phyloP scores from a whole-genome alignment of 257 asterid genomes.

The Echium plantagineum region DNA sequence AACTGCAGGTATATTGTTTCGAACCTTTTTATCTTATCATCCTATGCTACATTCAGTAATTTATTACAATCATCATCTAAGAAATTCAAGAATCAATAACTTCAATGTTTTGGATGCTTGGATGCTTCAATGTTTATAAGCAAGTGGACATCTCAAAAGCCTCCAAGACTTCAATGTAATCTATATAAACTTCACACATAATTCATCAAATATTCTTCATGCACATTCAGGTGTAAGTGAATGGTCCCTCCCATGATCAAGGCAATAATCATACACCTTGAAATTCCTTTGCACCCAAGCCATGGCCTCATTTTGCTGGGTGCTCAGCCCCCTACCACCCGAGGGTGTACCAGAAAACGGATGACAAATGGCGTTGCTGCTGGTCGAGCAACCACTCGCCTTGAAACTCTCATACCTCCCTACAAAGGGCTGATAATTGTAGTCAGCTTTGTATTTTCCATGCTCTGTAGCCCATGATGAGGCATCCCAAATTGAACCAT shows the following conservation, averaged over 20 bases:
- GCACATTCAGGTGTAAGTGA: slow-evolving; percentile 62
- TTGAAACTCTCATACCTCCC: slow-evolving; percentile 62
- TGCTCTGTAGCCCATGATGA: slow-evolving; percentile 87
- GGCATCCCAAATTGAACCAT: slow-evolving; percentile 91
- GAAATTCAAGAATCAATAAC: slow-evolving; percentile 3
- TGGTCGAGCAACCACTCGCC: slow-evolving; percentile 35
- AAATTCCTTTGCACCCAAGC: slow-evolving; percentile 46
- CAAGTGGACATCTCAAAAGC: slow-evolving; percentile 29
- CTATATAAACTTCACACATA: not conserved
- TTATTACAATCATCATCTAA: not conserved
- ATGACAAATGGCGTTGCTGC: slow-evolving; percentile 26
- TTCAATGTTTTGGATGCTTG: slow-evolving; percentile 22
- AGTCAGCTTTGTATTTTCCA: slow-evolving; percentile 70
- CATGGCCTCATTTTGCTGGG: slow-evolving; percentile 55
- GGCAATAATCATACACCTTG: slow-evolving; percentile 65
- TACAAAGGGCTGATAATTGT: slow-evolving; percentile 57
- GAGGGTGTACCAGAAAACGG: slow-evolving; percentile 33
- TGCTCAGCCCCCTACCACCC: slow-evolving; percentile 45
- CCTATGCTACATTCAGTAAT: not conserved
- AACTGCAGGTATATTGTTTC: too few species aligned
- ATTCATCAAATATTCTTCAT: not conserved
- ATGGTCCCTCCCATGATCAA: slow-evolving; percentile 45
- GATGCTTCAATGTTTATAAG: slow-evolving; percentile 22
- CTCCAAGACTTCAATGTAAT: slow-evolving; percentile 15
- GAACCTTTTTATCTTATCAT: not conserved